These are phyloP conservation scores for Cordyceps farinosa DNA, from an alignment of 2,329 filamentous ascomycete species.

Conservation along the genomic window DNA sequence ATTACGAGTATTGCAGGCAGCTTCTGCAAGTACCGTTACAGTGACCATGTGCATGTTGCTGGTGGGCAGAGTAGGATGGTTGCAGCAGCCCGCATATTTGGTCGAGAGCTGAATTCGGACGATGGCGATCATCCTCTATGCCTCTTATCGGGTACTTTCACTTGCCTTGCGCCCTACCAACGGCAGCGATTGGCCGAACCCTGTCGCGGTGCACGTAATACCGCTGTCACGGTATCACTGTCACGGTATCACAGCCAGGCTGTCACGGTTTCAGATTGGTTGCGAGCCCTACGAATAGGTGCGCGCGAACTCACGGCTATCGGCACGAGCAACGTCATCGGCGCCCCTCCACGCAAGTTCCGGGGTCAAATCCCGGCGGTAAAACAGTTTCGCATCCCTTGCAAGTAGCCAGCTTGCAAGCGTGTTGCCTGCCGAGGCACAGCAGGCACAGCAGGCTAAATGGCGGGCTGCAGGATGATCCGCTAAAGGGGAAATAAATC, in stretches of 20 bases:
- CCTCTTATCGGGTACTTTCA: neutral
- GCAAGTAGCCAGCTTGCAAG: neutral
- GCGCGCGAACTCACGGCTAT: constrained; percentile 5
- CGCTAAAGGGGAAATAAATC: neutral
- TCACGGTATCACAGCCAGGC: neutral
- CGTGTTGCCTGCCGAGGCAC: neutral
- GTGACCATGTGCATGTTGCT: neutral
- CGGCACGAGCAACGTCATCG: constrained; percentile 12
- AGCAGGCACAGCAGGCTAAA: neutral
- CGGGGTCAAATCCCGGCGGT: neutral
- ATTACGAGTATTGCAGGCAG: constrained; percentile 4
- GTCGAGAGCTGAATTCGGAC: neutral
- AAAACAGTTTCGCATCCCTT: neutral
- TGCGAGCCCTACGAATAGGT: neutral
- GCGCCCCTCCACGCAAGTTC: neutral
- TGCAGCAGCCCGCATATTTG: neutral
- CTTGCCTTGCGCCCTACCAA: neutral
- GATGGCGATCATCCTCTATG: neutral
- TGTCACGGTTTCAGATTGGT: neutral
- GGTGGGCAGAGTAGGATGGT: neutral
- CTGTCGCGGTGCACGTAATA: neutral
- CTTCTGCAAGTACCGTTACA: neutral
- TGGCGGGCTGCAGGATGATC: neutral
- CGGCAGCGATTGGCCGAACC: neutral
- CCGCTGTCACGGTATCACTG: neutral